phyloP scores from a whole-genome alignment of 2,329 filamentous ascomycete genomes.

The Stagonosporopsis chrysanthemi region DNA sequence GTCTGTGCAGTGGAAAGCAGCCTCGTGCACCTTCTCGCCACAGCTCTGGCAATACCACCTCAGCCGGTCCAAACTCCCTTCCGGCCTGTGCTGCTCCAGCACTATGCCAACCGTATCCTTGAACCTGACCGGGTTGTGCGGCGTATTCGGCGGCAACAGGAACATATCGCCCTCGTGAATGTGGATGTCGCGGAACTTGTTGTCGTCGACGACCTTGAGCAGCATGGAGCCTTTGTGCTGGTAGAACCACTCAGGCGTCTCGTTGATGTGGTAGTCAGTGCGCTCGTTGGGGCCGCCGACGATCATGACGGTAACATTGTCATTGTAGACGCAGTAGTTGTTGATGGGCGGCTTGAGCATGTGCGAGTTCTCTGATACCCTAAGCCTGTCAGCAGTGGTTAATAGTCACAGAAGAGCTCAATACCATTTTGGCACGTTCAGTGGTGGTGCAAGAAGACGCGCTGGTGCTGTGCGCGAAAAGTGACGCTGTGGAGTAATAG shows the following conservation, averaged over 20 bases:
- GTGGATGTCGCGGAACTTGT: constrained; percentile 79
- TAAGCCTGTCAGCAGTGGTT: constrained; percentile 50
- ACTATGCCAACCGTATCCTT: constrained; percentile 93
- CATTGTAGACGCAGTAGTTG: constrained; percentile 96
- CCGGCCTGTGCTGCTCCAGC: constrained; percentile 81
- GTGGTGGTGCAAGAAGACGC: constrained; percentile 38
- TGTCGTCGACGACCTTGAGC: constrained; percentile 82
- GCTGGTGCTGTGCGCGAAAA: constrained; percentile 37
- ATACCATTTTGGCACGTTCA: constrained; percentile 54
- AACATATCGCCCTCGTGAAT: constrained; percentile 96
- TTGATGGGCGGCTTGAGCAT: constrained; percentile 93
- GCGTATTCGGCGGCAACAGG: constrained; percentile 89
- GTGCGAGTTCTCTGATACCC: constrained; percentile 91
- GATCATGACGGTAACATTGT: constrained; percentile 85
- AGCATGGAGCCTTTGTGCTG: constrained; percentile 94
- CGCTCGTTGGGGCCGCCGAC: constrained; percentile 95
- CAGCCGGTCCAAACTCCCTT: constrained; percentile 75
- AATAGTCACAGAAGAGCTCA: neutral
- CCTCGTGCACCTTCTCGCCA: constrained; percentile 79
- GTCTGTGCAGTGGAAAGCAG: constrained; percentile 85
- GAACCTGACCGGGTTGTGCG: constrained; percentile 94
- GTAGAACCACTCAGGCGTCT: constrained; percentile 97
- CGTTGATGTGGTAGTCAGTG: constrained; percentile 98
- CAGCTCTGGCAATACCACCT: constrained; percentile 88
- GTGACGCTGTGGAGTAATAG: constrained; percentile 26